A percentile compares a stretch with the other conserved stretches of the same genome.
These are phyloP conservation scores for Russula sp. DNA, from an alignment of 768 basidiomycete species.

Conservation along the genomic window DNA sequence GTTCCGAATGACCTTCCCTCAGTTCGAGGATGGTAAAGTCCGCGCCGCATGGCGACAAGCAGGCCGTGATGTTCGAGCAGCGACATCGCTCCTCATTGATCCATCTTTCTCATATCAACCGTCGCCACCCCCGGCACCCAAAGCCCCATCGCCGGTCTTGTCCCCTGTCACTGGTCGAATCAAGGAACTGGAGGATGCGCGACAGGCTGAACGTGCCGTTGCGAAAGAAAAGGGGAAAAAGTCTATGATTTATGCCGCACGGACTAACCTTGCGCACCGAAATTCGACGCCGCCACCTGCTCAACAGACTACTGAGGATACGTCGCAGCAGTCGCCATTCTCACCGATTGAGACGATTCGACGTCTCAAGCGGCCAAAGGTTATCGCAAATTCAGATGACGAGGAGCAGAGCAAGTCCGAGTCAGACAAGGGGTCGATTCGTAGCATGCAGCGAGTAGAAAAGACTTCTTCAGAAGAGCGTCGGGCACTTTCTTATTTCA, in stretches of 20 bases:
- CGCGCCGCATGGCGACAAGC: slow-evolving; percentile 68
- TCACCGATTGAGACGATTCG: slow-evolving; percentile 43
- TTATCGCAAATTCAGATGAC: slow-evolving; percentile 58
- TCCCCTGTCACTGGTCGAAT: slow-evolving; percentile 55
- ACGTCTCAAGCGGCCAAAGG: slow-evolving; percentile 54
- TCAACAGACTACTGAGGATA: slow-evolving; percentile 40
- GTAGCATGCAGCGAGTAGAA: slow-evolving; percentile 36
- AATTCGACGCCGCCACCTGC: slow-evolving; percentile 41
- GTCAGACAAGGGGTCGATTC: slow-evolving; percentile 45
- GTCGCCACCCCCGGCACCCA: slow-evolving; percentile 12
- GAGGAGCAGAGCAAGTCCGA: slow-evolving; percentile 62
- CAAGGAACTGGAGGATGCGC: slow-evolving; percentile 70
- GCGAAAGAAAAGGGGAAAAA: slow-evolving; percentile 74
- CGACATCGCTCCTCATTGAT: slow-evolving; percentile 57
- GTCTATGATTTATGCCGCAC: slow-evolving; percentile 78
- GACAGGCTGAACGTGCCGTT: slow-evolving; percentile 60
- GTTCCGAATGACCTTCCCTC: slow-evolving; percentile 64
- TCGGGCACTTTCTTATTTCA: slow-evolving; percentile 67
- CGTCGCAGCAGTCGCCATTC: slow-evolving; percentile 42
- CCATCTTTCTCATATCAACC: slow-evolving; percentile 43
- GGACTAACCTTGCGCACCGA: slow-evolving; percentile 44
- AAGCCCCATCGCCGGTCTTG: slow-evolving; percentile 26
- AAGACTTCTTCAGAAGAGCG: slow-evolving; percentile 44
- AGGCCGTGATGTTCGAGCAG: slow-evolving; percentile 57
- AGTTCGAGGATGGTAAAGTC: slow-evolving; percentile 43